These are phyloP conservation scores for Dentipellis sp. DNA, from an alignment of 768 basidiomycete genomes.

Conservation along the genomic window DNA sequence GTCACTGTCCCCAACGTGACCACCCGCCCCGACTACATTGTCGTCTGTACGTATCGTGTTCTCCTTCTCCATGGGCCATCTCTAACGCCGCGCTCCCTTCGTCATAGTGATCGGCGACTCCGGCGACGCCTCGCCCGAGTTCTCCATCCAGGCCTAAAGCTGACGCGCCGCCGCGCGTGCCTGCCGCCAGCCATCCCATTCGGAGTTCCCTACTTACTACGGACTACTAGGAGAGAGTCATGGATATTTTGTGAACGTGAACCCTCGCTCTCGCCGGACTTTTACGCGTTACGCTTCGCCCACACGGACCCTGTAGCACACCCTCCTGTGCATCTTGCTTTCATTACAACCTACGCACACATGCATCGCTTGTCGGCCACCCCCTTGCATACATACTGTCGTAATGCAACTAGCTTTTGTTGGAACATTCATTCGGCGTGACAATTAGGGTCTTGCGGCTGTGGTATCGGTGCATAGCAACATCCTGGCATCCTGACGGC, in stretches of 20 bases:
- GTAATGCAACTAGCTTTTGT: neutral
- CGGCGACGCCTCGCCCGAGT: slow-evolving; percentile 8
- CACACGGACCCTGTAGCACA: neutral
- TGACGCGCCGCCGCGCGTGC: neutral
- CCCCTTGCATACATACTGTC: neutral
- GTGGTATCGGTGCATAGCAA: too few species aligned
- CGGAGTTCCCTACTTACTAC: neutral
- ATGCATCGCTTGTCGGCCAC: neutral
- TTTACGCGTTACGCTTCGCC: neutral
- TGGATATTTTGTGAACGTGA: neutral
- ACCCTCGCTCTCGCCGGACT: neutral
- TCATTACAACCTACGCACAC: neutral
- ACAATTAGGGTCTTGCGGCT: too few species aligned
- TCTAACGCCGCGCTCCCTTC: neutral
- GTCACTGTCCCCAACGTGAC: slow-evolving; percentile 31
- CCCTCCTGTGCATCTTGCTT: neutral
- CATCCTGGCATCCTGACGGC: too few species aligned
- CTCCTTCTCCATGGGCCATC: neutral
- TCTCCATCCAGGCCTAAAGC: slow-evolving; percentile 4
- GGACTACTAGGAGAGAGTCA: neutral
- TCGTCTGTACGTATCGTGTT: slow-evolving; percentile 30
- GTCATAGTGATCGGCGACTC: slow-evolving; percentile 7
- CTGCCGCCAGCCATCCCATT: neutral
- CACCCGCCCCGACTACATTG: slow-evolving; percentile 31
- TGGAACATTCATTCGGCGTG: neutral